These are phyloP conservation scores for Bromus sterilis DNA, from an alignment of 176 grass and related monocot species.

Conservation along the genomic window DNA sequence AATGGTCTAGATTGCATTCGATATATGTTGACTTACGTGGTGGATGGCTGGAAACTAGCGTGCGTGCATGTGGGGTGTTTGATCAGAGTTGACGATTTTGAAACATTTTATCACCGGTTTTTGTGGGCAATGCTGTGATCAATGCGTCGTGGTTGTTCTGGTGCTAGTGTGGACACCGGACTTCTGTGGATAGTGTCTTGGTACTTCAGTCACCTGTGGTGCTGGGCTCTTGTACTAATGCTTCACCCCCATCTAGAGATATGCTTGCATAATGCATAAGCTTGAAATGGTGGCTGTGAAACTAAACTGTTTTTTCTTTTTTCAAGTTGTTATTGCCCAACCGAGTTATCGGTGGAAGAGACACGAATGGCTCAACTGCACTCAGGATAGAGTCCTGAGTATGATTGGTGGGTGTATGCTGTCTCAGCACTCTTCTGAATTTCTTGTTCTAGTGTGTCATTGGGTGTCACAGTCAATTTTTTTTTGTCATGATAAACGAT, in stretches of 20 bases:
- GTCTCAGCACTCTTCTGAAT: not conserved
- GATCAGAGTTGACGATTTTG: slow-evolving; percentile 7
- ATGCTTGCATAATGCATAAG: not conserved
- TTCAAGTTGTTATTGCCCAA: not conserved
- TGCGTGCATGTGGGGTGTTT: slow-evolving; percentile 28
- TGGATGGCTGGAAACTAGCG: not conserved
- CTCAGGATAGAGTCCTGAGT: not conserved
- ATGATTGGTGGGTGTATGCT: slow-evolving; percentile 8
- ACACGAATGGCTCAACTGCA: not conserved
- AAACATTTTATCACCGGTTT: not conserved
- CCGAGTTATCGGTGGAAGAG: not conserved
- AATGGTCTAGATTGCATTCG: slow-evolving; percentile 17
- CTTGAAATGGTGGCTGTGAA: not conserved
- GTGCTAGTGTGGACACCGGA: not conserved
- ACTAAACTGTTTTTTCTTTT: slow-evolving; percentile 1
- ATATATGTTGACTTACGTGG: slow-evolving; percentile 16
- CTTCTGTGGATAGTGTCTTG: not conserved
- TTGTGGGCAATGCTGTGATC: not conserved
- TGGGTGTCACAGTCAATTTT: slow-evolving; percentile 1
- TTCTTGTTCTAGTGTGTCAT: not conserved
- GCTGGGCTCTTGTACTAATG: not conserved
- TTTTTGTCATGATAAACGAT: not conserved
- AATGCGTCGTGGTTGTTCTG: slow-evolving; percentile 1
- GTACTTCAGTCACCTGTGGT: not conserved
- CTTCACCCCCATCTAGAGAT: not conserved